Evolutionary conservation across 257 asterid genomes (phyloP), one percentile per base, ranked within the genome.

Genomic region (Salvia hispanica): DNA sequence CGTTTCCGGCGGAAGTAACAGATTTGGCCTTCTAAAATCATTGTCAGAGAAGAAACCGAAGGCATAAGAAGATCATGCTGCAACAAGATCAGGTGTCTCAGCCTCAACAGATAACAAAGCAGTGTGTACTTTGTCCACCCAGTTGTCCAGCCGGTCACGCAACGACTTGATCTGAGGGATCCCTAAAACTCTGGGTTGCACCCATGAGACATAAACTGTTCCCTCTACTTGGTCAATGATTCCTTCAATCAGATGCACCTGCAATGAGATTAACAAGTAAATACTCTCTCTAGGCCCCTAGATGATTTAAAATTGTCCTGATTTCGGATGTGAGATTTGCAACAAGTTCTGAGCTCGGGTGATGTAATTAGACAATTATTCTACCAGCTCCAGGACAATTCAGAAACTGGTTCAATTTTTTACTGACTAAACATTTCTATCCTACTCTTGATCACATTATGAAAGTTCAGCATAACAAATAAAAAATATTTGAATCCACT

Each of bases 171-270:
- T 78, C 82, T 91, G 99, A 56, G 90, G 74, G 66, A 88, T 83
- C 9, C 97, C 97, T 72, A 94, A 51, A 54, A 94, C 99, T 81
- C 99, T 80, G 21, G 99, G 99, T 76, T 94, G 97, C 72, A 91
- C 97, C 97, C 97, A 91, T 0, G 97, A 87, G 25, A 91, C 96
- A 31, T 88, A 86, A 46, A 90, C 92, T 0, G 95, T 86, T 72
- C 95, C 96, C 67, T 93, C 95, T 4, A 93, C 97, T 84, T 93
- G 95, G 78, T 88, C 95, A 13, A 93, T 88, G 56, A 93, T 87
- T 64, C 99, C 99, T 81, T 90, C 96, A 2, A 94, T 88, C 69
- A 94, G 85, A 82, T 85, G 99, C 57, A 87, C 97, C 98, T 93
- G 77, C 76, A 84, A 61, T 33, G 37, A 72, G 42, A 68, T 44